phyloP scores from a whole-genome alignment of 495 filamentous ascomycete genomes.

The Hypomontagnella monticulosa region DNA sequence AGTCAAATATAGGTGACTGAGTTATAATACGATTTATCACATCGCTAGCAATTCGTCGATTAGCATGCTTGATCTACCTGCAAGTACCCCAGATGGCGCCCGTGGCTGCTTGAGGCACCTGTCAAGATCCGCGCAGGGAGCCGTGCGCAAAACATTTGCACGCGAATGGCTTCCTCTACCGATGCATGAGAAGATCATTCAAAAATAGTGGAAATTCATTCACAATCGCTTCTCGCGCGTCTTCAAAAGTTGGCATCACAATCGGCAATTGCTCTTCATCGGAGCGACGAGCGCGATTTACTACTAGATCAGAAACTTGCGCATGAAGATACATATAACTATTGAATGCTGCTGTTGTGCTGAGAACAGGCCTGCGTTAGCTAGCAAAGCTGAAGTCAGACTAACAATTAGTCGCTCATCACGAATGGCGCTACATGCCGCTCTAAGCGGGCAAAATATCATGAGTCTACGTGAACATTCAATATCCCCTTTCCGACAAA shows the following conservation, averaged over 20 bases:
- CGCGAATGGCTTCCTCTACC: too few species aligned
- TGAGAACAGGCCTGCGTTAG: constrained; percentile 7
- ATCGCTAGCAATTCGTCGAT: too few species aligned
- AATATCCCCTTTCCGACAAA: background rate
- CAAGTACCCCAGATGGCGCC: too few species aligned
- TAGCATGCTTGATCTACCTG: too few species aligned
- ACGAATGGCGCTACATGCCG: background rate
- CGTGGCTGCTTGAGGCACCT: too few species aligned
- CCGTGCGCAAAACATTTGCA: too few species aligned
- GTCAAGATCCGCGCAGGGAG: too few species aligned
- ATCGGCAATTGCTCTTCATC: background rate
- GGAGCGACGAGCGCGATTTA: background rate
- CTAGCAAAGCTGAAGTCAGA: background rate
- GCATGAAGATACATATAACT: background rate
- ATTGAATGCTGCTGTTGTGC: background rate
- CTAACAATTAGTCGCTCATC: constrained; percentile 3
- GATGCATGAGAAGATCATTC: too few species aligned
- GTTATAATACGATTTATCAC: too few species aligned
- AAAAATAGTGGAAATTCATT: too few species aligned
- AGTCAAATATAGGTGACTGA: too few species aligned
- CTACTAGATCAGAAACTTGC: background rate
- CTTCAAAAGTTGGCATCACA: background rate
- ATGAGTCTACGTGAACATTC: background rate
- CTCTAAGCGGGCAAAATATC: background rate
- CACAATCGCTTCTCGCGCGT: too few species aligned